phyloP scores from a whole-genome alignment of 2,329 filamentous ascomycete species.

The Fusarium phyllophilum region DNA sequence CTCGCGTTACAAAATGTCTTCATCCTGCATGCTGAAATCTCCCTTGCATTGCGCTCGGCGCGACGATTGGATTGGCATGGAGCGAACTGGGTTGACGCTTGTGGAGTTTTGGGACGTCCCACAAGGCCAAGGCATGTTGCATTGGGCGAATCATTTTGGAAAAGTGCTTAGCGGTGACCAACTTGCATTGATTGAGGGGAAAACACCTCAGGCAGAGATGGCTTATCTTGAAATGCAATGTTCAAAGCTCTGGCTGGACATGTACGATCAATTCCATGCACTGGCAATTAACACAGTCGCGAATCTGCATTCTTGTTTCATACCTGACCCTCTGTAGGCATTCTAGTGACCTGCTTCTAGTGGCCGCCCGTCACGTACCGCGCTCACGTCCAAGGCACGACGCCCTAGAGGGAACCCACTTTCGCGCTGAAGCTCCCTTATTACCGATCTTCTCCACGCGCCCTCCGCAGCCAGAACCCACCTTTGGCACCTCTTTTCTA shows the following conservation, averaged over 20 bases:
- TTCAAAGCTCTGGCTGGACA: neutral
- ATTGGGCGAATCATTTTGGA: constrained; percentile 25
- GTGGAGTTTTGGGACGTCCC: constrained; percentile 29
- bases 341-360: constrained; percentile 1
- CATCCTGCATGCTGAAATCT: constrained; percentile 11
- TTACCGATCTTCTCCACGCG: constrained; percentile 37
- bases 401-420: constrained; percentile 13
- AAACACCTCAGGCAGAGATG: constrained; percentile 26
- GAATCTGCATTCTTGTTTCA: constrained; percentile 19
- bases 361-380: constrained; percentile 10
- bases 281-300: constrained; percentile 9
- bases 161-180: constrained; percentile 30
- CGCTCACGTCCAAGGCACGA: constrained; percentile 29
- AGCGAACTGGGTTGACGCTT: constrained; percentile 23
- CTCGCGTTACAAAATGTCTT: neutral
- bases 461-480: constrained; percentile 37
- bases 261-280: neutral
- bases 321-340: neutral
- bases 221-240: neutral
- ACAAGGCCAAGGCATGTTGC: constrained; percentile 21
- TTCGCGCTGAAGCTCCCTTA: constrained; percentile 33
- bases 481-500: constrained; percentile 35
- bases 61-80: constrained; percentile 34
- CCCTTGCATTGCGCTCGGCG: constrained; percentile 40
- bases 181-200: constrained; percentile 19